Evolutionary conservation across 495 filamentous ascomycete species (phyloP).

Genomic region (Aspergillus affinis): DNA sequence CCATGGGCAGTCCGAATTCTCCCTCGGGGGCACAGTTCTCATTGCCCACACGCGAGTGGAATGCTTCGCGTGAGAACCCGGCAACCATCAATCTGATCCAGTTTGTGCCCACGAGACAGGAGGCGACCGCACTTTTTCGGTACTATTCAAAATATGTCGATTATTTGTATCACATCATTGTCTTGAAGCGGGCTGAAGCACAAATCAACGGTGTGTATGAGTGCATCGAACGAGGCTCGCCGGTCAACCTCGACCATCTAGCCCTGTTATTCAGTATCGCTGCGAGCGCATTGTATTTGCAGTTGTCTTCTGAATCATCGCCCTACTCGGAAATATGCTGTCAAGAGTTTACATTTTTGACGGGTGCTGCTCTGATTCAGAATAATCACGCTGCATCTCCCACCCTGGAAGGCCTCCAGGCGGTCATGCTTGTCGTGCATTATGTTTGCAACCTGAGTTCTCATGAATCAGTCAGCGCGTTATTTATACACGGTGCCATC

Average conservation of each 20-base stretch:
- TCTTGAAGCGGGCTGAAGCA: constrained; percentile 23
- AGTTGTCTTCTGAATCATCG: constrained; percentile 26
- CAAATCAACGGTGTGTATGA: constrained; percentile 39
- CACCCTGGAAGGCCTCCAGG: constrained; percentile 46
- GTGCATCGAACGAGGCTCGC: constrained; percentile 11
- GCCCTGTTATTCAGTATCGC: constrained; percentile 43
- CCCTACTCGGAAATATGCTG: constrained; percentile 29
- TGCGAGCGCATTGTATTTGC: constrained; percentile 38
- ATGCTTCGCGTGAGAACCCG: constrained; percentile 23
- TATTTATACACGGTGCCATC: constrained; percentile 35
- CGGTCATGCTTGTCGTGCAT: constrained; percentile 40
- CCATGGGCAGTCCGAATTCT: not conserved
- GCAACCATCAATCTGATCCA: constrained; percentile 22
- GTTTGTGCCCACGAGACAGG: constrained; percentile 27
- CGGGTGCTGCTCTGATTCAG: constrained; percentile 37
- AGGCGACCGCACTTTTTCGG: constrained; percentile 32
- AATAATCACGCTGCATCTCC: constrained; percentile 35
- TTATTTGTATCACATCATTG: constrained; percentile 41
- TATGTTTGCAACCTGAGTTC: constrained; percentile 30
- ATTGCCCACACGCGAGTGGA: not conserved
- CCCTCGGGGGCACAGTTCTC: not conserved
- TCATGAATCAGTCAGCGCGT: constrained; percentile 27
- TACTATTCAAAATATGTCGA: constrained; percentile 38
- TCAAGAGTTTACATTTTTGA: constrained; percentile 30
- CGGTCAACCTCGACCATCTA: constrained; percentile 24